Conservation (phyloP, 78 protist genomes). For the Dictyostelium firmibasis region DNA sequence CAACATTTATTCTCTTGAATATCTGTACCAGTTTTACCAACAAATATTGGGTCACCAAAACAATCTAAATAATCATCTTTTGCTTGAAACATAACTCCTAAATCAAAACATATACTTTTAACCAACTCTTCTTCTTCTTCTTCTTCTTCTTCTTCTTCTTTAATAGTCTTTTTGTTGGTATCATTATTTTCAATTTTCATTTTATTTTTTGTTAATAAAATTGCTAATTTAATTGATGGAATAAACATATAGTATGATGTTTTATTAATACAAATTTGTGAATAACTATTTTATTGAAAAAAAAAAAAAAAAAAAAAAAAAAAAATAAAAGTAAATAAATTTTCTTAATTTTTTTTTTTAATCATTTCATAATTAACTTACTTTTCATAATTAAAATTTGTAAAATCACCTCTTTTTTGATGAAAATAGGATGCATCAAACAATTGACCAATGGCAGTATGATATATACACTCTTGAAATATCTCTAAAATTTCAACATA, state of each 20-base stretch:
- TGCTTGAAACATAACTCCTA: background rate
- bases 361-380: too few relatives aligned
- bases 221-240: background rate
- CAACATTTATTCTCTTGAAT: background rate
- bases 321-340: too few relatives aligned
- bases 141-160: background rate
- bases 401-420: slow-evolving; percentile 1
- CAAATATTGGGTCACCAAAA: background rate
- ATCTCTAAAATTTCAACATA: background rate
- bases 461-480: background rate
- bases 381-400: background rate
- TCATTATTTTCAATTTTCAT: background rate
- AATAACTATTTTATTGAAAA: background rate
- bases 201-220: background rate
- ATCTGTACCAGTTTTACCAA: slow-evolving; percentile 1
- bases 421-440: background rate
- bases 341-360: too few relatives aligned
- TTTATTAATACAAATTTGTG: background rate
- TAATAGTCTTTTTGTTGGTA: background rate
- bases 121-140: background rate
- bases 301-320: background rate
- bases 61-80: slow-evolving; percentile 24
- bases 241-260: background rate
- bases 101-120: background rate
- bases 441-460: background rate